Conservation (phyloP, 2,329 filamentous ascomycete genomes). For the Hypoxylon sp. region DNA sequence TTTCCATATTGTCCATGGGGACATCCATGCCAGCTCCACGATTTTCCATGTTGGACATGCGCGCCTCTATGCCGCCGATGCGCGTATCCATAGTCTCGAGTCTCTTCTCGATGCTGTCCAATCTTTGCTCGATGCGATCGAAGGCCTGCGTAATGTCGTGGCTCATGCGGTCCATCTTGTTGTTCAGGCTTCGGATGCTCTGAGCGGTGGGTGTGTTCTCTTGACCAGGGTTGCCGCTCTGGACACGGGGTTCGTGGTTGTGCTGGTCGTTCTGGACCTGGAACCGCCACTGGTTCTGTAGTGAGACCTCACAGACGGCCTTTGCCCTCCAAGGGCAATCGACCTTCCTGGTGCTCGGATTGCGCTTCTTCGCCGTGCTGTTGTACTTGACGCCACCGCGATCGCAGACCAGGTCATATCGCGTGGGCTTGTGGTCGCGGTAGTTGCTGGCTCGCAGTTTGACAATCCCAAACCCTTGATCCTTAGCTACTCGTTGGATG, state of each 20-base stretch:
- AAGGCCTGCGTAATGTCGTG: conserved; percentile 69
- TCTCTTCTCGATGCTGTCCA: conserved; percentile 67
- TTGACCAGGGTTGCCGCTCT: conserved; percentile 66
- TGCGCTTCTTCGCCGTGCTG: conserved; percentile 74
- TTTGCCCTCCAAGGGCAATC: conserved; percentile 74
- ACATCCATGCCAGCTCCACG: conserved; percentile 54
- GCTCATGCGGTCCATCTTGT: conserved; percentile 70
- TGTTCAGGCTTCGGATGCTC: conserved; percentile 68
- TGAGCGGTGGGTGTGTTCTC: conserved; percentile 70
- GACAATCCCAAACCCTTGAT: conserved; percentile 72
- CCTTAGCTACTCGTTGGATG: conserved; percentile 70
- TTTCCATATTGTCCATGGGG: conserved; percentile 57
- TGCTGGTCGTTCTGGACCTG: conserved; percentile 70
- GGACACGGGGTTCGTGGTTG: conserved; percentile 71
- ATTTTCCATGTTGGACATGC: conserved; percentile 55
- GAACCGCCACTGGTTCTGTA: conserved; percentile 74
- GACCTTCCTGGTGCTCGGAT: conserved; percentile 72
- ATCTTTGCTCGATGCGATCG: conserved; percentile 62
- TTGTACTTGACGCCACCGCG: conserved; percentile 74
- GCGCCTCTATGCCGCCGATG: conserved; percentile 54
- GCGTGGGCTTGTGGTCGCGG: conserved; percentile 71
- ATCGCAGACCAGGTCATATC: conserved; percentile 73
- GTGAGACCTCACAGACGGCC: conserved; percentile 72
- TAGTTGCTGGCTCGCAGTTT: conserved; percentile 74
- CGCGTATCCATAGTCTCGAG: conserved; percentile 64